These are phyloP conservation scores for Miamiensis avidus DNA, from an alignment of 169 alveolate genomes.

Conservation along the genomic window DNA sequence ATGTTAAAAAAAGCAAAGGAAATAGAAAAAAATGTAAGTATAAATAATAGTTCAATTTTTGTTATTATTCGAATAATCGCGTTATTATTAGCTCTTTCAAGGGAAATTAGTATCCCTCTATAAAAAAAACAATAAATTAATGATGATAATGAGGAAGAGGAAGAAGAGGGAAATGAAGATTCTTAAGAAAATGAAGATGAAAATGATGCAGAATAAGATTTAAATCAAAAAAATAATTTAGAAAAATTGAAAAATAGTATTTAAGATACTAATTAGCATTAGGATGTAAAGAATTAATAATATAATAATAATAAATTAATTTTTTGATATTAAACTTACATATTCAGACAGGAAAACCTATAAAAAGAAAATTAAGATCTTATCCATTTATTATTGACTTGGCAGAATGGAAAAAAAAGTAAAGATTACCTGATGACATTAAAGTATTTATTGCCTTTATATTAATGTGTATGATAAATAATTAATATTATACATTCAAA, in stretches of 20 bases:
- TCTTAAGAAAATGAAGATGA: slow-evolving; percentile 1
- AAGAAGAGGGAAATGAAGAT: background rate
- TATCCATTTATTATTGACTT: slow-evolving; percentile 64
- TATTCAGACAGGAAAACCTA: background rate
- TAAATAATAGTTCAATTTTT: background rate
- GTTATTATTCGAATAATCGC: background rate
- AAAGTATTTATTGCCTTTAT: slow-evolving; percentile 34
- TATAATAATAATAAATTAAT: background rate
- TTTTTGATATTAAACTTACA: no score
- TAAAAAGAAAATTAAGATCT: slow-evolving; percentile 34
- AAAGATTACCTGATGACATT: slow-evolving; percentile 52
- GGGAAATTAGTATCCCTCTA: background rate
- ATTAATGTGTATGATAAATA: background rate
- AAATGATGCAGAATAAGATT: background rate
- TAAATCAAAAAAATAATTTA: background rate
- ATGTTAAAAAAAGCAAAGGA: slow-evolving; percentile 7
- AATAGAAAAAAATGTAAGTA: background rate
- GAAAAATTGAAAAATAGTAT: background rate
- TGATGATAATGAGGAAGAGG: background rate
- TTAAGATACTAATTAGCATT: background rate
- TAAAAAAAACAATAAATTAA: background rate
- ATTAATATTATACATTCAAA: slow-evolving; percentile 18
- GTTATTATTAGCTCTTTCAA: background rate
- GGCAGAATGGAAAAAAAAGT: slow-evolving; percentile 65
- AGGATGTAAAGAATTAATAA: background rate